Percentiles rank a stretch among this genome's conserved stretches.
Evolutionary conservation across 2,329 filamentous ascomycete genomes (phyloP).

Genomic region (Arthrobotrys entomopaga): DNA sequence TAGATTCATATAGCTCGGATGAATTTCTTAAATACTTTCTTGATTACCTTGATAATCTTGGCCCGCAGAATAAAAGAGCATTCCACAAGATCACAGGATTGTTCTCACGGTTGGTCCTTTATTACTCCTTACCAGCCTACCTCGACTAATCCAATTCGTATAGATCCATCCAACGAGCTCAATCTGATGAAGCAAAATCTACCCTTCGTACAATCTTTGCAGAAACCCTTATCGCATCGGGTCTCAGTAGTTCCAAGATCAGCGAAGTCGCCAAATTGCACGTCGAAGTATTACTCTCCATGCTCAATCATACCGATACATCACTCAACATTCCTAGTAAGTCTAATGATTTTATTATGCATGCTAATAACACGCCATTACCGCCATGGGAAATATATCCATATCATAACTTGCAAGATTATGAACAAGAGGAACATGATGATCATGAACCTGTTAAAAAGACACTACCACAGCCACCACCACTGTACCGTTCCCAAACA

Average conservation of each 20-base stretch:
- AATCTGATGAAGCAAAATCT: slow-evolving; percentile 40
- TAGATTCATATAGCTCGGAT: slow-evolving; percentile 58
- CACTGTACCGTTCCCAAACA: background rate
- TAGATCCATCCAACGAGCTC: slow-evolving; percentile 41
- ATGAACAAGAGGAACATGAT: slow-evolving; percentile 11
- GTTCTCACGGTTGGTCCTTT: slow-evolving; percentile 63
- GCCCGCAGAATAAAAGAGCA: slow-evolving; percentile 69
- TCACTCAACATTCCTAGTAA: slow-evolving; percentile 34
- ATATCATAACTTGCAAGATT: background rate
- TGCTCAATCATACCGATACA: slow-evolving; percentile 47
- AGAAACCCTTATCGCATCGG: slow-evolving; percentile 43
- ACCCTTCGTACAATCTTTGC: slow-evolving; percentile 39
- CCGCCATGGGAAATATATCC: background rate
- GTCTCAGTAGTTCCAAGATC: slow-evolving; percentile 53
- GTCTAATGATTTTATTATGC: slow-evolving; percentile 16
- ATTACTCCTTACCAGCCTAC: background rate
- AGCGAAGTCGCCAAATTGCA: slow-evolving; percentile 52
- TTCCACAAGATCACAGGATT: slow-evolving; percentile 86
- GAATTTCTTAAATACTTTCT: slow-evolving; percentile 70
- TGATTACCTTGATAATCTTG: slow-evolving; percentile 66
- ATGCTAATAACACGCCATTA: slow-evolving; percentile 6
- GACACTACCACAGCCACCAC: background rate
- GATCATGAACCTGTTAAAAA: slow-evolving; percentile 12
- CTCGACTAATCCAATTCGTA: background rate
- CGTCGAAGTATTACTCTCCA: slow-evolving; percentile 35